phyloP scores from a whole-genome alignment of 768 basidiomycete species.

The Lentinus tigrinus region DNA sequence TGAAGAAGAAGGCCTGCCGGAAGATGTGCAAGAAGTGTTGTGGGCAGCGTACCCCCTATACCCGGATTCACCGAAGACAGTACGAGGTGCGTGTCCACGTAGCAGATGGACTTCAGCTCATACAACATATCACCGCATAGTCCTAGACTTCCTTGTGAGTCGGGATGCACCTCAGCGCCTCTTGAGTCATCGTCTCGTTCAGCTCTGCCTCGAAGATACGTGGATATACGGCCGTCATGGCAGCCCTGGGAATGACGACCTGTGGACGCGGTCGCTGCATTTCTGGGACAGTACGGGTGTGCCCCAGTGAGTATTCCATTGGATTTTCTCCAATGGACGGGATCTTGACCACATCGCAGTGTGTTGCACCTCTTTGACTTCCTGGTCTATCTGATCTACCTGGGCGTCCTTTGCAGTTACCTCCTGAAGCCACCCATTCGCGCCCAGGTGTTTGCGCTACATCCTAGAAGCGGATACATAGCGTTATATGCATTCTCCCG shows the following conservation, averaged over 20 bases:
- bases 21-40: conserved; percentile 46
- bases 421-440: conserved; percentile 5
- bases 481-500: conserved; percentile 34
- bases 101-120: neutral
- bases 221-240: conserved; percentile 39
- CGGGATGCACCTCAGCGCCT: conserved; percentile 36
- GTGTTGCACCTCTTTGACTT: conserved; percentile 46
- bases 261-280: conserved; percentile 13
- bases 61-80: conserved; percentile 16
- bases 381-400: conserved; percentile 36
- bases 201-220: conserved; percentile 35
- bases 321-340: neutral
- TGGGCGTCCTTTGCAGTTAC: conserved; percentile 40
- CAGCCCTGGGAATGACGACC: neutral
- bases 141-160: conserved; percentile 40
- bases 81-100: conserved; percentile 23
- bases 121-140: conserved; percentile 26
- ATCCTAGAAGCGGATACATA: conserved; percentile 15
- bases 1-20: conserved; percentile 34
- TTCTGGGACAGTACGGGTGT: conserved; percentile 41
- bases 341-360: conserved; percentile 24
- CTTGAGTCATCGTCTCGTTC: conserved; percentile 39
- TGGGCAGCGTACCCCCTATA: conserved; percentile 46
- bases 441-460: neutral
- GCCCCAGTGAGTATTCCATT: conserved; percentile 39